Evolutionary conservation across 2,329 filamentous ascomycete species (phyloP), one percentile per base, ranked within the genome.

Genomic region (Dothideomycetidae sp.): DNA sequence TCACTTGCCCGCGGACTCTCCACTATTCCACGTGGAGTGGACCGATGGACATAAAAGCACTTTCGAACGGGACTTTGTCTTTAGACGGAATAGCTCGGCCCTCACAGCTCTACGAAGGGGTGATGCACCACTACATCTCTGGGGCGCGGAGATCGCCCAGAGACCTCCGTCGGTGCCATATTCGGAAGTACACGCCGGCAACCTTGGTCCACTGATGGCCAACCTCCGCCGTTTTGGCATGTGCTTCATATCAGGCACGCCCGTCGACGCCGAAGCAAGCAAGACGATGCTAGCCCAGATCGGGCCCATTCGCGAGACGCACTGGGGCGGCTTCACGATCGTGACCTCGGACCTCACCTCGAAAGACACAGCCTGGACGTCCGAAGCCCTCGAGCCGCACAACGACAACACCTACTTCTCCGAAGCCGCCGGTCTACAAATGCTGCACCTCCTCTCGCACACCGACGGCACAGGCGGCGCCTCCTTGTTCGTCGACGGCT

Each of bases 321-420:
- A 96, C 55, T 98, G 96, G 57, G 68, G 75, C 44, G 76, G 70
- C 17, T 81, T 81, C 57, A 81, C 77, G 64, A 88, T 94, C 58
- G 96, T 96, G 57, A 81, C 82, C 1, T 80, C 86, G 4, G 81
- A 94, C 56, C 70, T 94, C 15, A 78, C 83, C 17, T 79, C 79
- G 52, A 86, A 86, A 46, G 55, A 58, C 36, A 59, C 56, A 12
- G 56, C 56, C 3, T 98, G 96, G 61, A 94, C 88, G 2, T 84
- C 80, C 49, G 68, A 90, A 35, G 76, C 77, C 1, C 71, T 98
- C 2, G 73, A 75, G 13, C 78, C 81, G 1, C 90, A 98, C 58
- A 96, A 88, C 1, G 90, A 98, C 60, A 96, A 75, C 5, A 93
- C 88, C 1, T 96, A 98, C 59, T 96, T 96, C 61, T 85, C 75